Conservation (phyloP, 1,284 basidiomycete genomes). For the Volvariella volvacea region DNA sequence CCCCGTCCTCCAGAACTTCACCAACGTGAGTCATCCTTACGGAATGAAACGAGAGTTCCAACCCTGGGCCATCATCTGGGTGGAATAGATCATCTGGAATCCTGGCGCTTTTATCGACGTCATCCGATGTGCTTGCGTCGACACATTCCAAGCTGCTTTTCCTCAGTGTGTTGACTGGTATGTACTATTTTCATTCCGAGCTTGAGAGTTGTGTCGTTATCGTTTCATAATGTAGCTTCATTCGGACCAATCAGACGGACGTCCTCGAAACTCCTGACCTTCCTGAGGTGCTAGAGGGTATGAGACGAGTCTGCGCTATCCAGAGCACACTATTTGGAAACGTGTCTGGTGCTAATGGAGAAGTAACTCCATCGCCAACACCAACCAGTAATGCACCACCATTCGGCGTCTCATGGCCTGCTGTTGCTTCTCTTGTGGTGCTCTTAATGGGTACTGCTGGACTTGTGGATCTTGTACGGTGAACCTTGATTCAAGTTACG, state of each 20-base stretch:
- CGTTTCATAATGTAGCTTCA: constrained; percentile 38
- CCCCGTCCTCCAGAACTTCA: constrained; percentile 52
- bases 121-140: constrained; percentile 63
- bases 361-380: constrained; percentile 17
- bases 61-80: constrained; percentile 1
- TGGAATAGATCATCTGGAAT: constrained; percentile 49
- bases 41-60: not conserved
- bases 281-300: constrained; percentile 39
- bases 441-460: not conserved
- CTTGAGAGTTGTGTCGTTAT: not conserved
- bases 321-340: constrained; percentile 46
- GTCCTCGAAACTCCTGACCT: constrained; percentile 41
- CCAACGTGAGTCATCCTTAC: constrained; percentile 31
- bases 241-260: constrained; percentile 49
- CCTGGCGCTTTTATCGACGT: constrained; percentile 55
- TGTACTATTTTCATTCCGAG: constrained; percentile 12
- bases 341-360: constrained; percentile 40
- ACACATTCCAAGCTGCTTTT: constrained; percentile 58
- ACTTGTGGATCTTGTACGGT: too few species aligned
- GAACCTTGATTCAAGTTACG: too few species aligned
- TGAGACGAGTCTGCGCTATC: constrained; percentile 46
- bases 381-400: constrained; percentile 2
- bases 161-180: constrained; percentile 71
- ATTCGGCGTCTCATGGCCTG: not conserved
- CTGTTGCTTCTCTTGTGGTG: not conserved